phyloP scores from a whole-genome alignment of 805 yeast species.

The Phaffomyces antillensis region DNA sequence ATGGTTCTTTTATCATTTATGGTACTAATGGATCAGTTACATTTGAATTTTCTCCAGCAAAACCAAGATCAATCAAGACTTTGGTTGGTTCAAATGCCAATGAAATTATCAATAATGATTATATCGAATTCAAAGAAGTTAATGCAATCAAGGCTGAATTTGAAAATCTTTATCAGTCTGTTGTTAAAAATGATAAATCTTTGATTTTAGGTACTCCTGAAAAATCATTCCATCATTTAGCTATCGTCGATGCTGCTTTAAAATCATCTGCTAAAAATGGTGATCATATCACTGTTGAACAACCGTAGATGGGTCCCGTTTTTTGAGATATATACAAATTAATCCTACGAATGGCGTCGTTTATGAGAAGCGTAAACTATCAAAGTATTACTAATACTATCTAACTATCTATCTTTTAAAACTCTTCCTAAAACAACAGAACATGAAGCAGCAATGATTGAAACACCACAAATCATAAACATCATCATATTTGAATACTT shows the following conservation, averaged over 20 bases:
- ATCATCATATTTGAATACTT: conserved; percentile 77
- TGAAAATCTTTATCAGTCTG: conserved; percentile 53
- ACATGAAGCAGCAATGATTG: conserved; percentile 45
- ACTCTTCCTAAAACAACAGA: conserved; percentile 13
- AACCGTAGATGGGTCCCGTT: conserved; percentile 1
- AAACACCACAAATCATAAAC: conserved; percentile 67
- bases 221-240: conserved; percentile 86
- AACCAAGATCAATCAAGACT: conserved; percentile 31
- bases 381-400: background rate
- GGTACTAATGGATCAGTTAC: conserved; percentile 75
- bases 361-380: background rate
- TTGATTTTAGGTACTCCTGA: conserved; percentile 58
- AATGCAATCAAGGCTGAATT: conserved; percentile 56
- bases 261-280: conserved; percentile 58
- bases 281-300: conserved; percentile 39
- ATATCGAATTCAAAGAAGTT: conserved; percentile 25
- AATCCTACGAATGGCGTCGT: no score
- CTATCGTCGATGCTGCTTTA: conserved; percentile 79
- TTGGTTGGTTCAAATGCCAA: conserved; percentile 22
- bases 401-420: conserved; percentile 10
- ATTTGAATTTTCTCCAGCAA: conserved; percentile 50
- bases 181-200: conserved; percentile 51
- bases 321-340: background rate
- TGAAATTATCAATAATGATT: conserved; percentile 1
- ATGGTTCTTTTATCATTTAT: conserved; percentile 57